Conservation (phyloP, 176 grass and related monocot species). For the Cenchrus purpureus region DNA sequence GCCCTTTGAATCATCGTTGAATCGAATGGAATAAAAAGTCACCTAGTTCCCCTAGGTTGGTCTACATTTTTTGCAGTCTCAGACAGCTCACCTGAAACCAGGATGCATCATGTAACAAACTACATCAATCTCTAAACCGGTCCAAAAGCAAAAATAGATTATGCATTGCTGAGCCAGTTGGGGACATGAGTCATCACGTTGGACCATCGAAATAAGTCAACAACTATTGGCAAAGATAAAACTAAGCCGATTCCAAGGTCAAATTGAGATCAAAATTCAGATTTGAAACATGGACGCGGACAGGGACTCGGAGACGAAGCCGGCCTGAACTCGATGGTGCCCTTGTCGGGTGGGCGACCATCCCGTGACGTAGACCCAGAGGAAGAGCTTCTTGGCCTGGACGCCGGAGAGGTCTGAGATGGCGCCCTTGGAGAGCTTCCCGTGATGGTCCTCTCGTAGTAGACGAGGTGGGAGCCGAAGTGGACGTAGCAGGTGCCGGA, state of each 20-base stretch:
- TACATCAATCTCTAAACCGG: not conserved
- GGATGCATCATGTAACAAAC: not conserved
- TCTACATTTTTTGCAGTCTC: not conserved
- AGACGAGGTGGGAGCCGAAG: constrained; percentile 66
- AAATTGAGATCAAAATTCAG: too few species aligned
- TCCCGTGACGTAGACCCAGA: constrained; percentile 72
- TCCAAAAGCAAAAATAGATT: constrained; percentile 1
- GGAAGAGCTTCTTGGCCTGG: constrained; percentile 77
- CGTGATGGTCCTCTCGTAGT: constrained; percentile 60
- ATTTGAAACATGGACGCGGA: constrained; percentile 52
- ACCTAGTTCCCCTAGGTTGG: not conserved
- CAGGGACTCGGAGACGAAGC: constrained; percentile 59
- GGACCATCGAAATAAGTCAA: constrained; percentile 24
- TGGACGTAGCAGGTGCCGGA: constrained; percentile 65
- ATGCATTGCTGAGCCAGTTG: constrained; percentile 1
- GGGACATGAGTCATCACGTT: not conserved
- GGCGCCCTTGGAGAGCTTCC: constrained; percentile 52
- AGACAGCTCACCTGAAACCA: not conserved
- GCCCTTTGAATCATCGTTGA: too few species aligned
- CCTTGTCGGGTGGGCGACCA: constrained; percentile 53
- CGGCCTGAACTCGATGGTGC: constrained; percentile 66
- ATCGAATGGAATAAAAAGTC: not conserved
- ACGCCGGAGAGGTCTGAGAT: constrained; percentile 73
- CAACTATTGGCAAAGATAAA: not conserved
- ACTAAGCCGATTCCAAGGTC: not conserved